A percentile compares a stretch with the other conserved stretches of the same genome.
Evolutionary conservation across 192 early-diverging fungal species (phyloP).

Genomic region (Linnemannia elongata): DNA sequence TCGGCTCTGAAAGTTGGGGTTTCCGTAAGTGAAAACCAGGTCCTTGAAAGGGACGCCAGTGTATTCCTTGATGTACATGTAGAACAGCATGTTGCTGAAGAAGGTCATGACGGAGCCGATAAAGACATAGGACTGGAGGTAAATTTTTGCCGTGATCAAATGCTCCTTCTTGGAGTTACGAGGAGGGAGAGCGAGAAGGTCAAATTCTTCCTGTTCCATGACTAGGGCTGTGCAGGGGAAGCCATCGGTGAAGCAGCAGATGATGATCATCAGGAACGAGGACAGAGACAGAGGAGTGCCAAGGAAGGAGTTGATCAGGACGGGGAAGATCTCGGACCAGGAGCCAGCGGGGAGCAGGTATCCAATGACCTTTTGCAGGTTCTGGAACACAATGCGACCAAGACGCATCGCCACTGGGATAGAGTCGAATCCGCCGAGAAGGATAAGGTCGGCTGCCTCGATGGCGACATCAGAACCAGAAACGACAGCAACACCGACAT

Average conservation of each 20-base stretch:
- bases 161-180: conserved; percentile 75
- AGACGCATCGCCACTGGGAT: conserved; percentile 72
- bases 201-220: conserved; percentile 79
- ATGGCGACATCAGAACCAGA: conserved; percentile 81
- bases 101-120: conserved; percentile 77
- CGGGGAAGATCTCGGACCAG: conserved; percentile 79
- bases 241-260: conserved; percentile 73
- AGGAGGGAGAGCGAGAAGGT: conserved; percentile 76
- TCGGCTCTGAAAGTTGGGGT: conserved; percentile 24
- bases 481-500: conserved; percentile 91
- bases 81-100: conserved; percentile 77
- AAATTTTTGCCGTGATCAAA: conserved; percentile 72
- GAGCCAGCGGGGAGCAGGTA: conserved; percentile 83
- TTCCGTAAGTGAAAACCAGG: conserved; percentile 33
- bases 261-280: conserved; percentile 79
- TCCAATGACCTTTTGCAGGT: conserved; percentile 85
- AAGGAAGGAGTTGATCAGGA: conserved; percentile 81
- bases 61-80: conserved; percentile 70
- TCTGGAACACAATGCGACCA: conserved; percentile 85
- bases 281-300: conserved; percentile 82
- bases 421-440: conserved; percentile 57
- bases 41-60: conserved; percentile 63
- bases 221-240: conserved; percentile 74
- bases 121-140: conserved; percentile 81
- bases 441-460: conserved; percentile 75